These are phyloP conservation scores for Talaromyces piceae DNA, from an alignment of 2,329 filamentous ascomycete species.

Conservation along the genomic window DNA sequence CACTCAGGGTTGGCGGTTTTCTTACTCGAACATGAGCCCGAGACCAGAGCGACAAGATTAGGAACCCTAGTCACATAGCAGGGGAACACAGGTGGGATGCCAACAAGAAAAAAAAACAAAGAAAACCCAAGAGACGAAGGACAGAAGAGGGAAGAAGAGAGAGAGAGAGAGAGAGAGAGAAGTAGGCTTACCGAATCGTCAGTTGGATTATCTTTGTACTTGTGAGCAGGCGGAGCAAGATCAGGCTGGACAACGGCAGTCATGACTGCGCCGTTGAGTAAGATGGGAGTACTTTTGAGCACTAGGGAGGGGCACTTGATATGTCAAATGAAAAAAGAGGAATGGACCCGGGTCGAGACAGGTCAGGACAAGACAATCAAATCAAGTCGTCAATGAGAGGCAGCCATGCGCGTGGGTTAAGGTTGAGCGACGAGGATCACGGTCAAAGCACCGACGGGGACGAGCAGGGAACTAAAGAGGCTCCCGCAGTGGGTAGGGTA, in stretches of 20 bases:
- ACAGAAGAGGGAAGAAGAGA: slow-evolving; percentile 13
- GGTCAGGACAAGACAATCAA: slow-evolving; percentile 5
- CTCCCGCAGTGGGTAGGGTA: slow-evolving; percentile 10
- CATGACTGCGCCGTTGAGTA: slow-evolving; percentile 28
- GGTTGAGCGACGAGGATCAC: slow-evolving; percentile 12
- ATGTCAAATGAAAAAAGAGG: background rate
- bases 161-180: slow-evolving; percentile 14
- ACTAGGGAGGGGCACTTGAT: slow-evolving; percentile 1
- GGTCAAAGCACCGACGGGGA: background rate
- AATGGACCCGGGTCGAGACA: background rate
- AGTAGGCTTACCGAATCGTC: slow-evolving; percentile 40
- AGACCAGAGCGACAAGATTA: background rate
- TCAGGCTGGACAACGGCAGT: slow-evolving; percentile 39
- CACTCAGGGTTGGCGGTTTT: background rate
- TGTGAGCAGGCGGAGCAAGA: slow-evolving; percentile 29
- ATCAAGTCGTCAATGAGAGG: background rate
- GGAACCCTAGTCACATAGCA: background rate
- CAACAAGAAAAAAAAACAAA: no score
- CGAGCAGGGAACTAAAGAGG: slow-evolving; percentile 6
- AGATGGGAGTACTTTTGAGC: slow-evolving; percentile 12
- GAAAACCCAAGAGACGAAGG: background rate
- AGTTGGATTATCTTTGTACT: slow-evolving; percentile 43
- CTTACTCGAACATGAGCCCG: background rate
- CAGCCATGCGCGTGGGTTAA: slow-evolving; percentile 7
- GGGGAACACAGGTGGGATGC: background rate